A percentile compares a stretch with the other conserved stretches of the same genome.
Conservation (phyloP, 495 filamentous ascomycete genomes). For the Barbatosphaeria neglecta region DNA sequence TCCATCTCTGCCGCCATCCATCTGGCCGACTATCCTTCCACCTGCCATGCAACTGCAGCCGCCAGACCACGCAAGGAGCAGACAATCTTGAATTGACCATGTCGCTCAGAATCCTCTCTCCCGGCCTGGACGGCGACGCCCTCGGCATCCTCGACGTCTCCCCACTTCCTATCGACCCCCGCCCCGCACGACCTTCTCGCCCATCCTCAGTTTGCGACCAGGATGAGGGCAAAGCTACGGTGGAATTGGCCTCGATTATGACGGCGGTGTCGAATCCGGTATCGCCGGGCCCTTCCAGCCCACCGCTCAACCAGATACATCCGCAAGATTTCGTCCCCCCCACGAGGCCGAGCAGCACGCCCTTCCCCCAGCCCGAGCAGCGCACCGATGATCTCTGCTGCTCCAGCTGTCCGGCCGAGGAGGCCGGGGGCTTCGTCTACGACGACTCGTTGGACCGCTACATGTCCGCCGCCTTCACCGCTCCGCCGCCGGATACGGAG, state of each 20-base stretch:
- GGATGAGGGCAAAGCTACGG: constrained; percentile 29
- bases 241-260: constrained; percentile 38
- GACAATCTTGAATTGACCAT: neutral
- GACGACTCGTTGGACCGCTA: constrained; percentile 11
- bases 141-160: constrained; percentile 6
- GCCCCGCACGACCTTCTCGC: constrained; percentile 11
- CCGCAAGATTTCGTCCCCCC: constrained; percentile 39
- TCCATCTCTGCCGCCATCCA: neutral
- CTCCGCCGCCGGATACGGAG: constrained; percentile 13
- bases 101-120: neutral
- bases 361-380: constrained; percentile 41
- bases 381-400: constrained; percentile 28
- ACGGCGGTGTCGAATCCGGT: constrained; percentile 39
- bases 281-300: constrained; percentile 41
- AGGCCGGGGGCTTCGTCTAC: constrained; percentile 9
- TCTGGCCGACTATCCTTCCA: no score
- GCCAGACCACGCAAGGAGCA: neutral
- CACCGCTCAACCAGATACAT: constrained; percentile 32
- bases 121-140: constrained; percentile 13
- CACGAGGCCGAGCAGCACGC: constrained; percentile 42
- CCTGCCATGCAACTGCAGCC: neutral
- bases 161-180: constrained; percentile 18
- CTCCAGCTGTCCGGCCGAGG: constrained; percentile 22
- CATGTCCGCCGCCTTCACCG: constrained; percentile 8
- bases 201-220: constrained; percentile 18